Evolutionary conservation across 2,329 filamentous ascomycete genomes (phyloP).

Genomic region (Claviceps digitariae): DNA sequence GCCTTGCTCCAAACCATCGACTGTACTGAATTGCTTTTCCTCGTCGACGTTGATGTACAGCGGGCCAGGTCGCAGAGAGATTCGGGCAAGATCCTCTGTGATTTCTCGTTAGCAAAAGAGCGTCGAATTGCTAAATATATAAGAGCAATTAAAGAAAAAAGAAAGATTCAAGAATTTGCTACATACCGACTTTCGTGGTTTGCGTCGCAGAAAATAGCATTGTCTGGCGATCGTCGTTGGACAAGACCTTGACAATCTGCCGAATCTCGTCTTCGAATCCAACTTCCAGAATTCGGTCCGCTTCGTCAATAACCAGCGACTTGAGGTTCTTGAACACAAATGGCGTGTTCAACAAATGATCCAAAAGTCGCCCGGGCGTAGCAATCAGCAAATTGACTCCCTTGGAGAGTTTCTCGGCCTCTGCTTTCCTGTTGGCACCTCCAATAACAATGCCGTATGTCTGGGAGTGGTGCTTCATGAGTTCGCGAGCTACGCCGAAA

Average conservation of each 20-base stretch:
- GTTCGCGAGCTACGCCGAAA: slow-evolving; percentile 83
- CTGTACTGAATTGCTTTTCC: slow-evolving; percentile 77
- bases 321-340: slow-evolving; percentile 90
- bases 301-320: slow-evolving; percentile 88
- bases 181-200: slow-evolving; percentile 70
- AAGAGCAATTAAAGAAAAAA: neutral
- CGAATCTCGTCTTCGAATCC: slow-evolving; percentile 99
- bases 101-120: neutral
- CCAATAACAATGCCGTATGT: slow-evolving; percentile 95
- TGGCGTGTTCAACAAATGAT: slow-evolving; percentile 86
- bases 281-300: slow-evolving; percentile 89
- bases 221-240: slow-evolving; percentile 76
- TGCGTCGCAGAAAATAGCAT: slow-evolving; percentile 99
- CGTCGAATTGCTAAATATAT: neutral
- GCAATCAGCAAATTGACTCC: slow-evolving; percentile 92
- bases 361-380: slow-evolving; percentile 81
- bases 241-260: slow-evolving; percentile 88
- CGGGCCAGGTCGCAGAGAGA: slow-evolving; percentile 80
- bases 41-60: slow-evolving; percentile 97
- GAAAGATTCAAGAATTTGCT: neutral
- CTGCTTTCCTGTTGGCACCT: slow-evolving; percentile 78
- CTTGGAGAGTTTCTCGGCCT: slow-evolving; percentile 87
- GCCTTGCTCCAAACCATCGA: slow-evolving; percentile 87
- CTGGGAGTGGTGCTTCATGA: slow-evolving; percentile 86
- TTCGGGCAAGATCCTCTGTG: slow-evolving; percentile 75